Base-by-base conservation (phyloP, 768 basidiomycete species). In the Kwoniella pini region DNA sequence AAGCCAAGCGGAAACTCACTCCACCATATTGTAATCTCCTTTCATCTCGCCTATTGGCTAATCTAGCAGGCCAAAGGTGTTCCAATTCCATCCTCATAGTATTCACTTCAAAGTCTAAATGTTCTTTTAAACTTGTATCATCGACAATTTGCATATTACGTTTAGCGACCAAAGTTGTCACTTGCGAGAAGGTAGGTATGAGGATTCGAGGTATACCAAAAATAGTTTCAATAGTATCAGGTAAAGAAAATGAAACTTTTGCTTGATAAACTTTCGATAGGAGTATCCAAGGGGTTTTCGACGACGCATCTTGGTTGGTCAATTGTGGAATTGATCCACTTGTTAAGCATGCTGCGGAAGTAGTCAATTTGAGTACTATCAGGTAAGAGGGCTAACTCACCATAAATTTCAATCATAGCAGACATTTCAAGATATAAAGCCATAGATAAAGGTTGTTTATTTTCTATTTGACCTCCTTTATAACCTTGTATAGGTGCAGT, bases 21-120 rank as follows among this genome's bases (percentile, higher is more conserved):
- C 50, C 50, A 10, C 50, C 50, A 38, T 52, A 52, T 26, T 38
- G 36, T 26, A 38, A 36, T 26, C 50, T 52, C 33, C 50, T 52
- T 11, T 52, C 50, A 52, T 22, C 17, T 21, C 11, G n/a, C 36
- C 50, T 52, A 19, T 38, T 38, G n/a, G 22, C 50, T 31, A 52
- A 26, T 22, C 50, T 52, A 17, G 31, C 36, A 13, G 50, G 50
- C 50, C 50, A 52, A 38, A 52, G 4, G 21, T 21, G 36, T 38
- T 52, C 50, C 19, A 52, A 26, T 9, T 52, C 50, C 50, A 52
- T 52, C 19, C 36, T 52, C 12, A 38, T 19, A 3, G 31, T 4
- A n/a, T 17, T 27, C 3, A 27, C 24, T 38, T 38, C 30, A 22
- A 48, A 48, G 26, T 48, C 49, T 21, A 30, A 21, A 33, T 28